phyloP scores from a whole-genome alignment of 2,329 filamentous ascomycete species.

The Cylindrodendrum hubeiense region DNA sequence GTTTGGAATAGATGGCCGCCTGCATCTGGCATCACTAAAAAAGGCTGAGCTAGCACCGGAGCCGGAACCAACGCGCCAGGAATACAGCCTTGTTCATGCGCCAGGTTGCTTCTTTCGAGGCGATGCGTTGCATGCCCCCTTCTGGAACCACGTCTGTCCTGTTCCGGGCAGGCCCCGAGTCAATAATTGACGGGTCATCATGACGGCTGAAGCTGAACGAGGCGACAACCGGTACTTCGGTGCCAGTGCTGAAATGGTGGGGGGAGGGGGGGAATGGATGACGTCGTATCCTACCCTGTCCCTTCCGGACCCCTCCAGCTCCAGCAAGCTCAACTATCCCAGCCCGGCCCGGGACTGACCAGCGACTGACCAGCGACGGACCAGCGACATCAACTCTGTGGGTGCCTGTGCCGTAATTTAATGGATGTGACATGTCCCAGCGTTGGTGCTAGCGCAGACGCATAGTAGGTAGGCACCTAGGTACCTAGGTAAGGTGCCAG shows the following conservation, averaged over 20 bases:
- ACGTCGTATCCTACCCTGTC: conserved; percentile 19
- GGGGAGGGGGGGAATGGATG: conserved; percentile 24
- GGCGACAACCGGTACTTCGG: not conserved
- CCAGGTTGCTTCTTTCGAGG: not conserved
- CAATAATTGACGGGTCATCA: conserved; percentile 3
- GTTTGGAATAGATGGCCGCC: not conserved
- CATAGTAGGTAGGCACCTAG: no score
- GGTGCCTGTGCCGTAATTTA: not conserved
- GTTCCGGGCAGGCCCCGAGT: not conserved
- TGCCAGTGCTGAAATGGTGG: conserved; percentile 16
- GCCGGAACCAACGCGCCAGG: not conserved
- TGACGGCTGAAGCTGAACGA: not conserved
- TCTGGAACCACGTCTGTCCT: not conserved
- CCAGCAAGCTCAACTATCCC: not conserved
- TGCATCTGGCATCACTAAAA: not conserved
- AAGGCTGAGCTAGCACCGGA: not conserved
- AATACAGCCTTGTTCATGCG: conserved; percentile 12
- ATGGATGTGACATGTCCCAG: not conserved
- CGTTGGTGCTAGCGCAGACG: no score
- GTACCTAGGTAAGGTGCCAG: not conserved
- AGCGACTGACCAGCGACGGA: not conserved
- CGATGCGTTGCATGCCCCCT: not conserved
- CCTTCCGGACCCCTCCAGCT: conserved; percentile 13
- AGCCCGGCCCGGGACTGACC: not conserved
- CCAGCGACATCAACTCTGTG: not conserved